Conservation (phyloP, 164 flowering plant genomes). For the Annona squamosa region DNA sequence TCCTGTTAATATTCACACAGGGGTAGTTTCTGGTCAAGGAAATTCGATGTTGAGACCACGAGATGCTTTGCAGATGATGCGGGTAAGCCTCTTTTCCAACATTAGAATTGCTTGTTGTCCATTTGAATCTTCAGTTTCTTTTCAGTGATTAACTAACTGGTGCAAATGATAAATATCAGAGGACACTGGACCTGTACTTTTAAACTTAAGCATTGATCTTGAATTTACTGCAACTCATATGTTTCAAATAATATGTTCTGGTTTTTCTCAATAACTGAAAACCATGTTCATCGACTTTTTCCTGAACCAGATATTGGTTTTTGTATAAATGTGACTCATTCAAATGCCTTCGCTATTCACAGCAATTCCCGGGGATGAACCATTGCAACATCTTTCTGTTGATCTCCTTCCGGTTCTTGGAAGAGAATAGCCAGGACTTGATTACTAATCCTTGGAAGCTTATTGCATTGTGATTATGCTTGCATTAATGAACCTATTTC, state of each 20-base stretch:
- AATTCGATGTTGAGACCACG: slow-evolving; percentile 65
- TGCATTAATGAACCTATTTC: no score
- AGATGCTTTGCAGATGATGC: slow-evolving; percentile 61
- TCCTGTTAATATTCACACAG: slow-evolving; percentile 57
- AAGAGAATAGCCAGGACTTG: neutral
- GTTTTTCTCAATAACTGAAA: neutral
- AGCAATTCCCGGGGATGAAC: neutral
- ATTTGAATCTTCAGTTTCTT: neutral
- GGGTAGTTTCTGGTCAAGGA: slow-evolving; percentile 61
- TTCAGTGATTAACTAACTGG: neutral
- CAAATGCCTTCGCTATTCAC: neutral
- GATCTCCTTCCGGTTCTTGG: neutral
- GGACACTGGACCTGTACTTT: neutral
- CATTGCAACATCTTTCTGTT: neutral
- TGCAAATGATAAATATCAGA: neutral
- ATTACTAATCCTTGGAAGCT: no score
- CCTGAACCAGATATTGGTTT: neutral
- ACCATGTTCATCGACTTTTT: neutral
- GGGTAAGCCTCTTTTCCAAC: slow-evolving; percentile 40
- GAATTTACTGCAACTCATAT: neutral
- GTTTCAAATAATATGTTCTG: neutral
- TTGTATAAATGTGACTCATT: neutral
- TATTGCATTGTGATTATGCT: no score
- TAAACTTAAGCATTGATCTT: neutral
- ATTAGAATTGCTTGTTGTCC: neutral